Percentiles rank a stretch among this genome's conserved stretches.
phyloP scores from a whole-genome alignment of 345 rosid species.

The Durio zibethinus region DNA sequence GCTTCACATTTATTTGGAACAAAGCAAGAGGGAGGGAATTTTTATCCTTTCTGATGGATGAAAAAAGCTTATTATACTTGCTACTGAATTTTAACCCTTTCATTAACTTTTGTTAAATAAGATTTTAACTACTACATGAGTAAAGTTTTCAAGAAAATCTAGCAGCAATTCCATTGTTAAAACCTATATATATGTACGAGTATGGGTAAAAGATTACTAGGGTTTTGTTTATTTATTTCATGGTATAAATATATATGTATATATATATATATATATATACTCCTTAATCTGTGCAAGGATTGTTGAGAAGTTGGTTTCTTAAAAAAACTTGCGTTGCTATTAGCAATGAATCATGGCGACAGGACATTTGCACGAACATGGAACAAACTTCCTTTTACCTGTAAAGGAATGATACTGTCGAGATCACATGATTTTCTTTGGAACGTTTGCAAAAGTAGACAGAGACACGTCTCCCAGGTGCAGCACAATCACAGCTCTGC shows the following conservation, averaged over 20 bases:
- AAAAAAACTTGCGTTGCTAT: not conserved
- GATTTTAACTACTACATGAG: too few species aligned
- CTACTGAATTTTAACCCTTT: not conserved
- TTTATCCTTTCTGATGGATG: not conserved
- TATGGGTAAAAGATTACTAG: not conserved
- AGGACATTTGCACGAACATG: constrained; percentile 13
- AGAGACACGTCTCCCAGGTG: constrained; percentile 20
- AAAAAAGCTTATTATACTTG: not conserved
- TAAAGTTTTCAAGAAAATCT: not conserved
- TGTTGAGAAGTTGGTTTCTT: not conserved
- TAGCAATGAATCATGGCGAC: constrained; percentile 17
- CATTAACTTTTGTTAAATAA: not conserved
- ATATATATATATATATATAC: not conserved
- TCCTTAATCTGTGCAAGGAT: not conserved
- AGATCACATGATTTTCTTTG: constrained; percentile 27
- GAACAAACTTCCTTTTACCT: constrained; percentile 9
- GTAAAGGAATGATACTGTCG: constrained; percentile 20
- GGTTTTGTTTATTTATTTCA: not conserved
- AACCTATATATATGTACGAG: not conserved
- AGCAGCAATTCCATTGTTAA: not conserved
- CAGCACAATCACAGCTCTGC: constrained; percentile 22
- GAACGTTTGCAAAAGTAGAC: constrained; percentile 30
- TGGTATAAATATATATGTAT: not conserved
- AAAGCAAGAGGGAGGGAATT: not conserved
- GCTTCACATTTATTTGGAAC: constrained; percentile 22